These are phyloP conservation scores for Colletotrichum truncatum DNA, from an alignment of 2,329 filamentous ascomycete species.

Conservation along the genomic window DNA sequence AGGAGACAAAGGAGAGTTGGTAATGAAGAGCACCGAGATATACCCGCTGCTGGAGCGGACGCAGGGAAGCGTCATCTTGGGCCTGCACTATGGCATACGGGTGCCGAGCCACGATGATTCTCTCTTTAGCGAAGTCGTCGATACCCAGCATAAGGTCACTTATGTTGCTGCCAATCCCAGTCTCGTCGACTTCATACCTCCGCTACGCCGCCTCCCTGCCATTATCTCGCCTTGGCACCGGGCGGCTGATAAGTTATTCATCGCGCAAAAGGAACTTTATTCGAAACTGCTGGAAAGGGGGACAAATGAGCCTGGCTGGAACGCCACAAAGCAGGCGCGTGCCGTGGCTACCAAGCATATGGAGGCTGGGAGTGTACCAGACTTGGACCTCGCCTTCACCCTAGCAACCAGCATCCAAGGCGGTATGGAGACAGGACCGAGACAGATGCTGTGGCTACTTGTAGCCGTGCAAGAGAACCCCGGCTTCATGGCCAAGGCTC, in stretches of 20 bases:
- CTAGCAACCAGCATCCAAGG: constrained; percentile 42
- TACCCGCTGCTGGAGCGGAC: constrained; percentile 44
- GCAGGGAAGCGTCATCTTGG: constrained; percentile 47
- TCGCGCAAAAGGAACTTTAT: constrained; percentile 39
- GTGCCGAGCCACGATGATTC: constrained; percentile 38
- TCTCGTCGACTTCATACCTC: constrained; percentile 52
- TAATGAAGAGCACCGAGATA: constrained; percentile 34
- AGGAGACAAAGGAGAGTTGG: not conserved
- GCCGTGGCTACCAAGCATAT: constrained; percentile 40
- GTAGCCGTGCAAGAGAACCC: constrained; percentile 41
- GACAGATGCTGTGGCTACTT: constrained; percentile 41
- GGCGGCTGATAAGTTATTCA: constrained; percentile 40
- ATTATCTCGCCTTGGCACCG: constrained; percentile 46
- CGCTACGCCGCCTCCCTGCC: constrained; percentile 49
- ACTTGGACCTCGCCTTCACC: constrained; percentile 44
- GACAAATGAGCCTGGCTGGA: constrained; percentile 38
- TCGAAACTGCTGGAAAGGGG: constrained; percentile 36
- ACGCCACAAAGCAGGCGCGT: constrained; percentile 40
- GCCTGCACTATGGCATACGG: constrained; percentile 46
- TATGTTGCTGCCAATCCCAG: constrained; percentile 35
- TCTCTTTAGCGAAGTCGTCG: constrained; percentile 35
- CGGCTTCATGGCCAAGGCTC: constrained; percentile 40
- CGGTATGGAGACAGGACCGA: constrained; percentile 42
- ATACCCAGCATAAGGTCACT: constrained; percentile 39
- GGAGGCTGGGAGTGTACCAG: constrained; percentile 28